Percentiles rank a stretch among this genome's conserved stretches.
Evolutionary conservation across 805 yeast species (phyloP).

Genomic region (Lipomyces yamadae): DNA sequence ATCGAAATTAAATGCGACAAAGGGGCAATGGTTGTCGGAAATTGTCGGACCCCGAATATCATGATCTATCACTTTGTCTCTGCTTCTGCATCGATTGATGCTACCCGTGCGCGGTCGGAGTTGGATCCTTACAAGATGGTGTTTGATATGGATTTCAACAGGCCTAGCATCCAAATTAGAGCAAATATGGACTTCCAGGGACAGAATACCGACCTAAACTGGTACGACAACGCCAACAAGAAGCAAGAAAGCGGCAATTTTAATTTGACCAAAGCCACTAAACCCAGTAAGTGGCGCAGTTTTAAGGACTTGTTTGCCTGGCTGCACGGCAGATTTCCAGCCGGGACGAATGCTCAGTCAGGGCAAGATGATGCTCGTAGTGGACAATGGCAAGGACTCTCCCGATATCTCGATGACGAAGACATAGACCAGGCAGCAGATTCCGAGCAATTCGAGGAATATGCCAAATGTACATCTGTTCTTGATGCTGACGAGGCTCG

Average conservation of each 20-base stretch:
- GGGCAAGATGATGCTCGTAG: neutral
- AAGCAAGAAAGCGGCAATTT: neutral
- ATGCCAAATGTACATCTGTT: conserved; percentile 77
- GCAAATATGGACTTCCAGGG: conserved; percentile 71
- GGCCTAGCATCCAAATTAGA: conserved; percentile 63
- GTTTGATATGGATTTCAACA: conserved; percentile 53
- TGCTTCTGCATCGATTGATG: conserved; percentile 64
- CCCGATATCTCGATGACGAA: conserved; percentile 62
- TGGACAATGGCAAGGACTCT: conserved; percentile 75
- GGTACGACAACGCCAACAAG: neutral
- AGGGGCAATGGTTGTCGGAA: conserved; percentile 81
- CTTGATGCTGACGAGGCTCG: conserved; percentile 62
- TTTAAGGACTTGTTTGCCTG: conserved; percentile 25
- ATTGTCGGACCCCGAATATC: conserved; percentile 73
- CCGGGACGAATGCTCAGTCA: neutral
- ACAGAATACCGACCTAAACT: conserved; percentile 27
- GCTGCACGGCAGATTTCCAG: conserved; percentile 10
- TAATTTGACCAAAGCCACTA: conserved; percentile 2
- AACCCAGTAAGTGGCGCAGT: conserved; percentile 27
- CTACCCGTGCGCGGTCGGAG: conserved; percentile 47
- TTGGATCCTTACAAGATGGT: conserved; percentile 63
- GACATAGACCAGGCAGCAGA: conserved; percentile 45
- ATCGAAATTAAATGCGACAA: conserved; percentile 61
- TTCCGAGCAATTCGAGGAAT: conserved; percentile 59
- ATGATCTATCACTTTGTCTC: conserved; percentile 63